These are phyloP conservation scores for Chlamydomonas sp. DNA, from an alignment of 139 green algal species.

Conservation along the genomic window DNA sequence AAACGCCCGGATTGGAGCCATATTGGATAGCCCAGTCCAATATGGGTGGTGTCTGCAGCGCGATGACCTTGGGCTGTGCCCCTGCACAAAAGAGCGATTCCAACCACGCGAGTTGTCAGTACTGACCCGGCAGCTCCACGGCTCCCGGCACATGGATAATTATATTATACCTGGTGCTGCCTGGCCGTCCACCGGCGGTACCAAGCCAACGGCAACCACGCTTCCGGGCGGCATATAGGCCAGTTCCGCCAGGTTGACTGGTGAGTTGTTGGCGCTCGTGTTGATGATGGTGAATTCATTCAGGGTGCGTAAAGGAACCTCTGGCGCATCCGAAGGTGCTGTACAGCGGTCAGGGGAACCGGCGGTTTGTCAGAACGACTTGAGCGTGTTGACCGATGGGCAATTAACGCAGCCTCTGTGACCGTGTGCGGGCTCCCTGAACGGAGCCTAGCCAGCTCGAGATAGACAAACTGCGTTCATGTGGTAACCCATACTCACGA, in stretches of 20 bases:
- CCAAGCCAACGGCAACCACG: conserved; percentile 13
- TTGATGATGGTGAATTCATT: conserved; percentile 31
- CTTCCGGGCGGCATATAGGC: conserved; percentile 6
- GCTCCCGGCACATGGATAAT: no score
- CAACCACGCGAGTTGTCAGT: neutral
- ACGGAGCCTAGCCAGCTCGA: no score
- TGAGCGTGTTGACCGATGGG: neutral
- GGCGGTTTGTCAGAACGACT: conserved; percentile 7
- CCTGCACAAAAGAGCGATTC: neutral
- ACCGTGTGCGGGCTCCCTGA: no score
- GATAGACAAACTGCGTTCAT: no score
- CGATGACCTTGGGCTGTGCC: neutral
- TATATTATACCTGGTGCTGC: neutral
- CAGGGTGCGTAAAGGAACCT: conserved; percentile 22
- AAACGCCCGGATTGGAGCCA: conserved; percentile 3
- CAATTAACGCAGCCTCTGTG: no score
- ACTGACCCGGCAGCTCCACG: no score
- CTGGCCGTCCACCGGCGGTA: neutral
- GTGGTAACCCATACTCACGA: no score
- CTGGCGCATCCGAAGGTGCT: neutral
- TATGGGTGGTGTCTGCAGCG: neutral
- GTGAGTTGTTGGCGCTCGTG: neutral
- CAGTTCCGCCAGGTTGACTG: conserved; percentile 1
- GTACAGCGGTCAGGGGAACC: neutral
- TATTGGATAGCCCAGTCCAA: conserved; percentile 31